phyloP scores from a whole-genome alignment of 208 protist genomes.

The Strigomonas culicis region DNA sequence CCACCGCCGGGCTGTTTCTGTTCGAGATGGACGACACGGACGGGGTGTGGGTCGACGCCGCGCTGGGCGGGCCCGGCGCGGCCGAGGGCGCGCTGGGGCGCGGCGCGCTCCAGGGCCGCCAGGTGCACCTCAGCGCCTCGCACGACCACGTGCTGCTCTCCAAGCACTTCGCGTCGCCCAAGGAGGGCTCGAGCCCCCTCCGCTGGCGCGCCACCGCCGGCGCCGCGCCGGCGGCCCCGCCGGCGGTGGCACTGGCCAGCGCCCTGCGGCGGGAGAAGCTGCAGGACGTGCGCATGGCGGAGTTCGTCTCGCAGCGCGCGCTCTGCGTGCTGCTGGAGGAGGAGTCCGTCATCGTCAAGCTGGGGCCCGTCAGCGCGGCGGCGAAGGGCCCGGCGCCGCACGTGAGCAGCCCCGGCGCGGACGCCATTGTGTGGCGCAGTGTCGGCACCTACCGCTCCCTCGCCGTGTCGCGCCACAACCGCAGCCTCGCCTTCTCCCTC shows the following conservation, averaged over 20 bases:
- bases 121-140: neutral
- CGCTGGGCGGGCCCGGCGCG: neutral
- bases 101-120: neutral
- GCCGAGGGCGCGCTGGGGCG: neutral
- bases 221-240: no score
- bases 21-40: slow-evolving; percentile 46
- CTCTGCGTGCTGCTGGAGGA: slow-evolving; percentile 38
- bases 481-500: slow-evolving; percentile 57
- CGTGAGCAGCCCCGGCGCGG: slow-evolving; percentile 5
- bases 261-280: neutral
- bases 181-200: slow-evolving; percentile 3
- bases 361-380: slow-evolving; percentile 11
- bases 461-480: slow-evolving; percentile 59
- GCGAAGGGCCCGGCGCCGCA: neutral
- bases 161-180: slow-evolving; percentile 4
- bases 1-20: slow-evolving; percentile 28
- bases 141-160: slow-evolving; percentile 1
- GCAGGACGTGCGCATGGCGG: slow-evolving; percentile 20
- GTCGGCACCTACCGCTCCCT: slow-evolving; percentile 57
- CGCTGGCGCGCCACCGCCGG: neutral
- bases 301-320: slow-evolving; percentile 32
- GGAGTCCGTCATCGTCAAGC: slow-evolving; percentile 34
- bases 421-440: slow-evolving; percentile 55
- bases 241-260: neutral
- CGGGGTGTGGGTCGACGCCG: slow-evolving; percentile 27